These are phyloP conservation scores for Stagonosporopsis tanaceti DNA, from an alignment of 2,329 filamentous ascomycete genomes.

Conservation along the genomic window DNA sequence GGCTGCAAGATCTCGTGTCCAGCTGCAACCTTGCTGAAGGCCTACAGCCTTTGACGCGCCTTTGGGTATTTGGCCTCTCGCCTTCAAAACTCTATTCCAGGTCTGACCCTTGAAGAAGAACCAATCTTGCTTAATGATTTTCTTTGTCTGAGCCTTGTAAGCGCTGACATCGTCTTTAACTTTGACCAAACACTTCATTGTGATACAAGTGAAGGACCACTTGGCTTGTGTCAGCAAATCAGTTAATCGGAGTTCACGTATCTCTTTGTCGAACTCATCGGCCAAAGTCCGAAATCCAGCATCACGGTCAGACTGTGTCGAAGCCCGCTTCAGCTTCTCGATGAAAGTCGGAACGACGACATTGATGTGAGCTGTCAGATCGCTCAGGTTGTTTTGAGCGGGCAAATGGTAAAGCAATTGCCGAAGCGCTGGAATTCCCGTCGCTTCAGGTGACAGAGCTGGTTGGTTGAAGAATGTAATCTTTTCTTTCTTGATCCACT, in stretches of 20 bases:
- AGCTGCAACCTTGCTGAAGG: conserved; percentile 25
- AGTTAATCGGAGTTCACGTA: conserved; percentile 2
- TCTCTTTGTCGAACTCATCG: conserved; percentile 18
- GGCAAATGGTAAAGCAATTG: not conserved
- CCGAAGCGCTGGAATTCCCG: not conserved
- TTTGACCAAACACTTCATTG: too few species aligned
- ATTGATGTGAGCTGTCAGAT: not conserved
- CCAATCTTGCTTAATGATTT: conserved; percentile 12
- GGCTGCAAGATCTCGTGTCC: conserved; percentile 28
- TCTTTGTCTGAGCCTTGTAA: too few species aligned
- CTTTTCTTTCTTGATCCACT: not conserved
- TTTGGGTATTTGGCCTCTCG: conserved; percentile 18
- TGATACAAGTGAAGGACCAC: not conserved
- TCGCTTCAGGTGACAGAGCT: not conserved
- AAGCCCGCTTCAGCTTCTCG: not conserved
- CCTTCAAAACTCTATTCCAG: conserved; percentile 28
- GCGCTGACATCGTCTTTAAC: conserved; percentile 6
- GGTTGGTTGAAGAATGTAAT: not conserved
- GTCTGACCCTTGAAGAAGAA: conserved; percentile 10
- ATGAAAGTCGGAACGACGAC: not conserved
- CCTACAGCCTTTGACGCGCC: conserved; percentile 29
- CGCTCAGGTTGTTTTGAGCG: not conserved
- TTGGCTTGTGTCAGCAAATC: not conserved
- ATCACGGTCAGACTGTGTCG: not conserved
- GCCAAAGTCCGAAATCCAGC: conserved; percentile 17